phyloP scores from a whole-genome alignment of 805 yeast genomes.

The Starmera quercuum region DNA sequence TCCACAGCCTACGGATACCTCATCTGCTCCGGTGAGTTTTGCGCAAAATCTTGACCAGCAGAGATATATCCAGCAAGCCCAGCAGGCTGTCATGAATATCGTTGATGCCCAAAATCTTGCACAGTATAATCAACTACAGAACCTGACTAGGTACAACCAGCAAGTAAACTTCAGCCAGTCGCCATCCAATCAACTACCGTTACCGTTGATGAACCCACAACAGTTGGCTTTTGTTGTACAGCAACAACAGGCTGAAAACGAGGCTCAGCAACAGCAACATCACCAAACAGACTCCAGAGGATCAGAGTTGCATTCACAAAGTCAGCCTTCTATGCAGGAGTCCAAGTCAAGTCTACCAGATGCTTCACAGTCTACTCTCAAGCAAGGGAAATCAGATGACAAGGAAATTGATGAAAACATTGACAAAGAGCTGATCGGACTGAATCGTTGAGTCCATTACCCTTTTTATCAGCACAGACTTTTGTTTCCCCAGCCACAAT shows the following conservation, averaged over 20 bases:
- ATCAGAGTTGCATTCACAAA: conserved; percentile 1
- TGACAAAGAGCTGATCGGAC: conserved; percentile 17
- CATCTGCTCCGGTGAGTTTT: conserved; percentile 1
- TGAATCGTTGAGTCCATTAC: conserved; percentile 1
- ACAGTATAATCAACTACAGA: conserved; percentile 3
- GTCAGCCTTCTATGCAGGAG: not conserved
- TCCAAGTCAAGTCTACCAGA: not conserved
- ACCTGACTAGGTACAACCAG: not conserved
- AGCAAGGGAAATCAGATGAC: not conserved
- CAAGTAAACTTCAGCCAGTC: not conserved
- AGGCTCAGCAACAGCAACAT: not conserved
- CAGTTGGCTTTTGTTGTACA: conserved; percentile 1
- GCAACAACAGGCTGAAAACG: not conserved
- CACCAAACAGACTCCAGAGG: not conserved
- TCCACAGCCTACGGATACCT: not conserved
- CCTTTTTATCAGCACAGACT: too few species aligned
- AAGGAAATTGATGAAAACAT: conserved; percentile 12
- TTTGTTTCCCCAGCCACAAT: too few species aligned
- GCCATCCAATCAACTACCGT: not conserved
- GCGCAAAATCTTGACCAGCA: conserved; percentile 2
- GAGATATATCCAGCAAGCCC: conserved; percentile 1
- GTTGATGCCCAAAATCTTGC: conserved; percentile 3
- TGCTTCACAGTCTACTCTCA: not conserved
- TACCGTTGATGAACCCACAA: not conserved
- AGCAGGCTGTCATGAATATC: not conserved